These are phyloP conservation scores for Penicillium cinerascens DNA, from an alignment of 495 filamentous ascomycete species.

Conservation along the genomic window DNA sequence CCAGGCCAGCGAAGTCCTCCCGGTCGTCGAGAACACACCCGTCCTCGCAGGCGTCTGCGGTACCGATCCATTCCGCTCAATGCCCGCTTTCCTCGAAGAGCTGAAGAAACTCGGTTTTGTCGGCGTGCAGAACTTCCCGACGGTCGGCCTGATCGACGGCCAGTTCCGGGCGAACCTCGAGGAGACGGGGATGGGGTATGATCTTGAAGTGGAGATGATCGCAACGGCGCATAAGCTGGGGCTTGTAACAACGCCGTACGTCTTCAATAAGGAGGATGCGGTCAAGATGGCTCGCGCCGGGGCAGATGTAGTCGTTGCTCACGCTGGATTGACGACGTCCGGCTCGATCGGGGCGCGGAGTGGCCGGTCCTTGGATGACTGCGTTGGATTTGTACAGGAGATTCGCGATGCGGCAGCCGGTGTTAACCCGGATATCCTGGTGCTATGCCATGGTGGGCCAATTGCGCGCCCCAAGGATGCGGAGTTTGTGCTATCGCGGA, in stretches of 20 bases:
- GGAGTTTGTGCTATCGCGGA: conserved; percentile 55
- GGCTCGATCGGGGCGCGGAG: conserved; percentile 60
- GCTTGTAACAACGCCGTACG: conserved; percentile 65
- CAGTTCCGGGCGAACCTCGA: conserved; percentile 62
- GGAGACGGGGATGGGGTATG: conserved; percentile 68
- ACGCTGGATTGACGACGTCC: conserved; percentile 65
- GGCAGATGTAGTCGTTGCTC: conserved; percentile 65
- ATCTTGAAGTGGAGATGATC: conserved; percentile 62
- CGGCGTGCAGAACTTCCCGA: conserved; percentile 72
- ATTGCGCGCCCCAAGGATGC: conserved; percentile 62
- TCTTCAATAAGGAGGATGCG: conserved; percentile 59
- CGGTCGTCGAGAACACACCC: conserved; percentile 56
- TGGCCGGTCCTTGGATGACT: conserved; percentile 59
- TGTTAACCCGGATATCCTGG: conserved; percentile 55
- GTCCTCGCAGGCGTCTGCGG: conserved; percentile 66
- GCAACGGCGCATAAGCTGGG: conserved; percentile 51
- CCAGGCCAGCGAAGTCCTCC: conserved; percentile 56
- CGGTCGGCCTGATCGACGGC: conserved; percentile 68
- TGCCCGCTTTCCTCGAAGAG: conserved; percentile 54
- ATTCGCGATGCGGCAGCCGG: conserved; percentile 57
- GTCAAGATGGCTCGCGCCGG: conserved; percentile 58
- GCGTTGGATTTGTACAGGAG: conserved; percentile 54
- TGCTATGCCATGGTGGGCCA: conserved; percentile 68
- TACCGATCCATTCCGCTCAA: conserved; percentile 61
- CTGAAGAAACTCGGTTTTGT: conserved; percentile 58